phyloP scores from a whole-genome alignment of 2,329 filamentous ascomycete genomes.

The Cladosporium austrohemisphaericum region DNA sequence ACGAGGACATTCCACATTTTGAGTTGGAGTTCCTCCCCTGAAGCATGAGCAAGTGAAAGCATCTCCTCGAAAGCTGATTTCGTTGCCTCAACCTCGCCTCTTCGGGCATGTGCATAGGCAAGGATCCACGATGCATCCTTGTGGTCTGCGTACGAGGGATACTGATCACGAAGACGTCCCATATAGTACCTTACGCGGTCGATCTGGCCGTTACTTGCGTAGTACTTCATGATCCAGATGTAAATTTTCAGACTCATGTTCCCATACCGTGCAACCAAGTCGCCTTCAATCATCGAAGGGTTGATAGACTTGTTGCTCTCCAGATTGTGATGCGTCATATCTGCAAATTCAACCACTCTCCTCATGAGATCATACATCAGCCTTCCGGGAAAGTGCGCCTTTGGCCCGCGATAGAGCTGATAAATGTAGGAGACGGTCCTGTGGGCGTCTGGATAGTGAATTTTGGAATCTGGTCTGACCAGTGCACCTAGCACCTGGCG shows the following conservation, averaged over 20 bases:
- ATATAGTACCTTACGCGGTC: slow-evolving; percentile 34
- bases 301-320: slow-evolving; percentile 1
- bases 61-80: slow-evolving; percentile 62
- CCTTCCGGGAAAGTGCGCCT: neutral
- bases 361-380: neutral
- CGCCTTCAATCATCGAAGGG: slow-evolving; percentile 18
- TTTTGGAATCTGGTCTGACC: neutral
- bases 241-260: slow-evolving; percentile 23
- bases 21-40: slow-evolving; percentile 48
- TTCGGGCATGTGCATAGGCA: slow-evolving; percentile 67
- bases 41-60: slow-evolving; percentile 16
- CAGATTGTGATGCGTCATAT: neutral
- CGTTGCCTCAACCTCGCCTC: slow-evolving; percentile 60
- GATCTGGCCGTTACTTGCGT: slow-evolving; percentile 34
- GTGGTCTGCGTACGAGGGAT: slow-evolving; percentile 22
- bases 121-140: slow-evolving; percentile 45
- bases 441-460: slow-evolving; percentile 17
- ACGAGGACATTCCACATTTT: slow-evolving; percentile 74
- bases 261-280: slow-evolving; percentile 27
- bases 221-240: slow-evolving; percentile 15
- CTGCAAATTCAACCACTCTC: neutral
- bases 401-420: slow-evolving; percentile 1
- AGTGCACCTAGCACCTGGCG: slow-evolving; percentile 17
- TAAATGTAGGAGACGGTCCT: slow-evolving; percentile 18
- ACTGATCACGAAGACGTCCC: slow-evolving; percentile 26